phyloP scores from a whole-genome alignment of 2,329 filamentous ascomycete genomes.

The Huntiella savannae region DNA sequence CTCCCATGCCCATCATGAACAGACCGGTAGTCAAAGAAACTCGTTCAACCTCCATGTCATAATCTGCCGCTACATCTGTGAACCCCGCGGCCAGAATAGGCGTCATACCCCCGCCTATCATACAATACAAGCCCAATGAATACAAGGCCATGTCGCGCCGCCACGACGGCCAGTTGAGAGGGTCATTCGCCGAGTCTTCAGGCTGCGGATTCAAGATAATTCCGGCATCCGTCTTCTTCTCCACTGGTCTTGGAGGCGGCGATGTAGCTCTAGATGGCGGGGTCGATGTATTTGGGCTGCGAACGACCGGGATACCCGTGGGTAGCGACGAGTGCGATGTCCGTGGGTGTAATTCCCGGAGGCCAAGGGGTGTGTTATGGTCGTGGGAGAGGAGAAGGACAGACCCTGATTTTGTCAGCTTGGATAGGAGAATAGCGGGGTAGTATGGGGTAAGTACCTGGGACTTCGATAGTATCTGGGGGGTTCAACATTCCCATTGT shows the following conservation, averaged over 20 bases:
- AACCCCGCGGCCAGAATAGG: slow-evolving; percentile 82
- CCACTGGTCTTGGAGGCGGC: slow-evolving; percentile 14
- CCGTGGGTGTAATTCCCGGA: slow-evolving; percentile 36
- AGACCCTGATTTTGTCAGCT: slow-evolving; percentile 18
- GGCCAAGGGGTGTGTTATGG: slow-evolving; percentile 39
- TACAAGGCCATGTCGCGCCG: slow-evolving; percentile 62
- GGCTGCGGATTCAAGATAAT: slow-evolving; percentile 86
- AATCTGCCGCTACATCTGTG: slow-evolving; percentile 50
- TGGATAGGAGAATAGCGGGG: neutral
- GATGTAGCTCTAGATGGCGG: slow-evolving; percentile 5
- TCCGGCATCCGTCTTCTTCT: slow-evolving; percentile 64
- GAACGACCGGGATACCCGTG: slow-evolving; percentile 22
- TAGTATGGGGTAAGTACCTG: slow-evolving; percentile 32
- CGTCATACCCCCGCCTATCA: slow-evolving; percentile 85
- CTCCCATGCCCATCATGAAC: slow-evolving; percentile 82
- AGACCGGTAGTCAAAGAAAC: slow-evolving; percentile 79
- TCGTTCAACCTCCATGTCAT: slow-evolving; percentile 45
- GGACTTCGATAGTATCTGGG: slow-evolving; percentile 64
- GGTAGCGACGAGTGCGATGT: slow-evolving; percentile 40
- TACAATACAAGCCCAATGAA: slow-evolving; percentile 77
- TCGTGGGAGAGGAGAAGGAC: slow-evolving; percentile 36
- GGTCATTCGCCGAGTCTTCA: slow-evolving; percentile 77
- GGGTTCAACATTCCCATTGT: slow-evolving; percentile 72
- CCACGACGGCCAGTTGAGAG: slow-evolving; percentile 77
- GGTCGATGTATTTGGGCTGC: slow-evolving; percentile 17